phyloP scores from a whole-genome alignment of 2,329 filamentous ascomycete species.

The Cadophora luteo-olivacea region DNA sequence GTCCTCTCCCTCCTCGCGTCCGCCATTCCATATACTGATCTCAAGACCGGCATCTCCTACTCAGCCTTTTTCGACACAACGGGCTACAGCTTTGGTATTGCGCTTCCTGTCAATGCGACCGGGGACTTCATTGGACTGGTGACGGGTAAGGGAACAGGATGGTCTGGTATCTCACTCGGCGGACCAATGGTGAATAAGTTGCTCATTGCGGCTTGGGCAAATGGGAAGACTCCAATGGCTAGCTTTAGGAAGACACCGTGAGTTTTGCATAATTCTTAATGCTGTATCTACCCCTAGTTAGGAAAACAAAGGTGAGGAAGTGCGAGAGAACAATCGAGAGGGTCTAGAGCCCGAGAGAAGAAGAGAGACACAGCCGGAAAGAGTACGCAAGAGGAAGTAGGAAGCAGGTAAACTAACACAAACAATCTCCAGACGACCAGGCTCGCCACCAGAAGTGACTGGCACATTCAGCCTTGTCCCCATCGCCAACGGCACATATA shows the following conservation, averaged over 20 bases:
- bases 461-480: slow-evolving; percentile 52
- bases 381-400: background rate
- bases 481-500: slow-evolving; percentile 57
- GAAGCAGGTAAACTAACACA: slow-evolving; percentile 46
- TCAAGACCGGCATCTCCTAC: slow-evolving; percentile 54
- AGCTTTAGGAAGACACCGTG: slow-evolving; percentile 49
- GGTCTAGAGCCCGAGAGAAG: background rate
- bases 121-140: slow-evolving; percentile 63
- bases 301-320: background rate
- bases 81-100: slow-evolving; percentile 57
- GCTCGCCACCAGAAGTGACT: slow-evolving; percentile 41
- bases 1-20: slow-evolving; percentile 26
- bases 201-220: slow-evolving; percentile 57
- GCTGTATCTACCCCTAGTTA: background rate
- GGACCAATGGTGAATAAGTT: slow-evolving; percentile 55
- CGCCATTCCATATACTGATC: slow-evolving; percentile 48
- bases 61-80: slow-evolving; percentile 46
- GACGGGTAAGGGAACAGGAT: slow-evolving; percentile 53
- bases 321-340: too few species aligned
- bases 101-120: slow-evolving; percentile 54
- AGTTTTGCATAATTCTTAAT: slow-evolving; percentile 22
- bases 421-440: slow-evolving; percentile 38
- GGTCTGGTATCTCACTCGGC: slow-evolving; percentile 55
- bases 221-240: slow-evolving; percentile 50
- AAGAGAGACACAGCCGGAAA: background rate